phyloP scores from a whole-genome alignment of 2,329 filamentous ascomycete genomes.

The Diplodia intermedia region DNA sequence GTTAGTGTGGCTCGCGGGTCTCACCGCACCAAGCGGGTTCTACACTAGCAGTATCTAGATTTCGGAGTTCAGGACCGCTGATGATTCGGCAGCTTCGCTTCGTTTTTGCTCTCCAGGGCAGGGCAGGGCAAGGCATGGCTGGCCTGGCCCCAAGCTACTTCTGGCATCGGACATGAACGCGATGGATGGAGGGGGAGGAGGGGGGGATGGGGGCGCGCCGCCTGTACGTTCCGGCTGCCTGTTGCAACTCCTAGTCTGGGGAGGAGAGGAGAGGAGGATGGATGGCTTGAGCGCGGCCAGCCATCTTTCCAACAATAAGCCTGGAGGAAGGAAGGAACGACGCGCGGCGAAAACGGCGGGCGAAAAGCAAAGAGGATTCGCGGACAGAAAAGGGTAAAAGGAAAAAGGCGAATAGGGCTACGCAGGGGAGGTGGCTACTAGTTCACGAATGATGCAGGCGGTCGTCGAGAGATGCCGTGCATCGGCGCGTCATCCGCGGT shows the following conservation, averaged over 20 bases:
- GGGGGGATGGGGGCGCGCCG: no score
- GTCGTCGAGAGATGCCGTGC: neutral
- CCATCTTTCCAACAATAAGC: no score
- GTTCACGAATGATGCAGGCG: no score
- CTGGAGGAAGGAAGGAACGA: neutral
- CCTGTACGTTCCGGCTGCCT: neutral
- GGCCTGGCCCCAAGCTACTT: neutral
- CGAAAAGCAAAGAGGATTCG: neutral
- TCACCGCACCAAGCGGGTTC: neutral
- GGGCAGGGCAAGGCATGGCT: no score
- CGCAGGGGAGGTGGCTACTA: neutral
- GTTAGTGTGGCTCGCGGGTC: neutral
- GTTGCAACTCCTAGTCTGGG: neutral
- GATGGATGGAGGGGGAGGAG: no score
- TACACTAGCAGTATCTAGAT: neutral
- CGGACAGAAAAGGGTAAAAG: neutral
- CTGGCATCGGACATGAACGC: neutral
- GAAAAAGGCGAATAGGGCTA: neutral
- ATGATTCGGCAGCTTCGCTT: neutral
- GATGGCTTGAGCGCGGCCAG: no score
- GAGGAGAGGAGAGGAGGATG: no score
- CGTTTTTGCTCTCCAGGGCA: no score
- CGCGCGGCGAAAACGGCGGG: no score
- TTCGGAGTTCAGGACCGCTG: no score
- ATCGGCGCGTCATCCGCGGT: conserved; percentile 3